Evolutionary conservation across 441 rosid genomes (phyloP), one percentile per base, ranked within the genome.

Genomic region (Jatropha multifida): DNA sequence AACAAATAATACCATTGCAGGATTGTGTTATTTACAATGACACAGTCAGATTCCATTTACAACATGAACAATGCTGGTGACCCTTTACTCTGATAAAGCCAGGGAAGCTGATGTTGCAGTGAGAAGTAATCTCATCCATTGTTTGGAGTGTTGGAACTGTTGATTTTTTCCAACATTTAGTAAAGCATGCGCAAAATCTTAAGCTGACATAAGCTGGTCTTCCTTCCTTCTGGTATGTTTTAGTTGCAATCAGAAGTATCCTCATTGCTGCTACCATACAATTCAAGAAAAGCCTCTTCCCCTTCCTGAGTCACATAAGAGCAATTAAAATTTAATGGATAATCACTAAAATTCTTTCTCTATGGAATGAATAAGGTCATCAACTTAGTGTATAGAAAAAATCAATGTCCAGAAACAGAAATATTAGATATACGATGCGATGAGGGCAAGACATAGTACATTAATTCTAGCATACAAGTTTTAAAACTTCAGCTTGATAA

Each of bases 271-370:
- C 74, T 72, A 71, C 72, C 81, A 61, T 82, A 64, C 37, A 37
- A 68, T 73, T 59, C 76, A 20, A 73, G 77, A 79, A 64, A 79
- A 15, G 74, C 83, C 55, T 78, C 86, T 70, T 85, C 83, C 58
- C 80, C 79, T 61, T 75, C 88, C 90, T 82, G 80, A 37, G 73
- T 75, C 64, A 20, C 32, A 44, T 7, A 51, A 44, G 37, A 38
- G 63, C 18, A 66, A 52, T 69, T 23, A 10, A 13, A 26, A 52
- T 32, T 13, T 56, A 49, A 62, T 37, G 48, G n/a, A 46, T 11
- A n/a, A 1, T 54, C 8, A 37, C 32, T 2, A 3, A 4, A 4
- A 51, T 6, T 23, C 2, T 20, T 20, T 20, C 23, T 20, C 8
- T 20, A 2, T 14, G 58, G 7, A 54, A 12, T 18, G 58, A 54